Conservation (phyloP, 2,329 filamentous ascomycete species). For the Parastagonospora avenae region DNA sequence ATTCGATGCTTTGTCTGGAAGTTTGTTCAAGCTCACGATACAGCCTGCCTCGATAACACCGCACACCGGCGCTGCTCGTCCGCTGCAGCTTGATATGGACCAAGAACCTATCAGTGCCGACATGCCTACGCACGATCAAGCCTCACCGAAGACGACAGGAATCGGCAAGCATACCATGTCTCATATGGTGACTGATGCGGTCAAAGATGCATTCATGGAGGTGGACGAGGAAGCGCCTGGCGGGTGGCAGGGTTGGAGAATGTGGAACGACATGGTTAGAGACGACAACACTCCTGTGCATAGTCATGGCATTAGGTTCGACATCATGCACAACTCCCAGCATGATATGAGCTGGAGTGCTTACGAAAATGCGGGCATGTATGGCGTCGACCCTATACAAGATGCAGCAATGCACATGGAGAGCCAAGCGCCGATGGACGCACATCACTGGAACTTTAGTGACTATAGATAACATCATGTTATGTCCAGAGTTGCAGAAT, state of each 20-base stretch:
- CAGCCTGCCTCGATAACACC: neutral
- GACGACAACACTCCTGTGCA: neutral
- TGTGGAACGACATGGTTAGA: conserved; percentile 35
- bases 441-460: conserved; percentile 22
- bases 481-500: no score
- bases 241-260: conserved; percentile 35
- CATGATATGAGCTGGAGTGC: conserved; percentile 11
- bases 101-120: neutral
- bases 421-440: conserved; percentile 6
- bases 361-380: conserved; percentile 5
- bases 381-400: conserved; percentile 12
- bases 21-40: conserved; percentile 19
- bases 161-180: conserved; percentile 8
- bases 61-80: neutral
- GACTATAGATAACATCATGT: conserved; percentile 14
- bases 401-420: conserved; percentile 9
- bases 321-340: conserved; percentile 6
- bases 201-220: conserved; percentile 37
- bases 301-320: neutral
- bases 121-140: neutral
- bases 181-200: conserved; percentile 25
- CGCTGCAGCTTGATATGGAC: neutral
- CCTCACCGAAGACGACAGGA: neutral
- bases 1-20: conserved; percentile 28
- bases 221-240: conserved; percentile 33